Conservation (phyloP, 2,329 filamentous ascomycete species). For the Aspergillus sp. region DNA sequence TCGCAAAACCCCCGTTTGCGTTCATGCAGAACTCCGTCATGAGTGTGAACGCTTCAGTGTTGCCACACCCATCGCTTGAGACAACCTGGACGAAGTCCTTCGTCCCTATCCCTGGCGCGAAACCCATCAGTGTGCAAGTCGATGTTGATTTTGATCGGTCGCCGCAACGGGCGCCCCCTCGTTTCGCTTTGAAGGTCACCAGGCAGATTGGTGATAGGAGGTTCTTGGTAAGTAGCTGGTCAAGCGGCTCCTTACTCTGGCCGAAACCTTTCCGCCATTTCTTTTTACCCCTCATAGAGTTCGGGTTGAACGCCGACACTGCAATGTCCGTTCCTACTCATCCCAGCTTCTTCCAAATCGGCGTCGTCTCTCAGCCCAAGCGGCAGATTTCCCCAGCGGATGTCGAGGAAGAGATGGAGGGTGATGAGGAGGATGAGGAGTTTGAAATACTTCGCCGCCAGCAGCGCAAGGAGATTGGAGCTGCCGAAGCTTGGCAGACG, state of each 20-base stretch:
- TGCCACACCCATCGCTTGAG: conserved; percentile 35
- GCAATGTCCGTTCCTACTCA: conserved; percentile 22
- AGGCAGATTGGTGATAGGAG: conserved; percentile 35
- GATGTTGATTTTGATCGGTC: conserved; percentile 33
- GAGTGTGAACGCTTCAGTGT: conserved; percentile 28
- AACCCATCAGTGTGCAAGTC: conserved; percentile 35
- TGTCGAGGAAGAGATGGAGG: conserved; percentile 29
- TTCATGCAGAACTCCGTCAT: conserved; percentile 35
- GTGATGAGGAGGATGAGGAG: conserved; percentile 22
- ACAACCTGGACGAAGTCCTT: conserved; percentile 34
- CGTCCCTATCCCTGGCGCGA: conserved; percentile 33
- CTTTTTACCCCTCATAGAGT: conserved; percentile 24
- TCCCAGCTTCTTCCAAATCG: conserved; percentile 37
- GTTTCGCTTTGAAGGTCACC: conserved; percentile 33
- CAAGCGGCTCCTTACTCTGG: conserved; percentile 41
- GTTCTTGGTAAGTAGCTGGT: conserved; percentile 37
- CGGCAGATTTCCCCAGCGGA: conserved; percentile 17
- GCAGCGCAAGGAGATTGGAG: conserved; percentile 23
- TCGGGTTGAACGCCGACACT: conserved; percentile 27
- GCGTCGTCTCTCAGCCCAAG: conserved; percentile 33
- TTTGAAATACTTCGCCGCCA: conserved; percentile 19
- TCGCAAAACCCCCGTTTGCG: conserved; percentile 31
- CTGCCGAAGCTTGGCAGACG: conserved; percentile 38
- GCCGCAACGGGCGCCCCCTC: conserved; percentile 30
- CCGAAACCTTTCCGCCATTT: conserved; percentile 29